Conservation (phyloP, 1,284 basidiomycete species). For the Puccinia polysora region DNA sequence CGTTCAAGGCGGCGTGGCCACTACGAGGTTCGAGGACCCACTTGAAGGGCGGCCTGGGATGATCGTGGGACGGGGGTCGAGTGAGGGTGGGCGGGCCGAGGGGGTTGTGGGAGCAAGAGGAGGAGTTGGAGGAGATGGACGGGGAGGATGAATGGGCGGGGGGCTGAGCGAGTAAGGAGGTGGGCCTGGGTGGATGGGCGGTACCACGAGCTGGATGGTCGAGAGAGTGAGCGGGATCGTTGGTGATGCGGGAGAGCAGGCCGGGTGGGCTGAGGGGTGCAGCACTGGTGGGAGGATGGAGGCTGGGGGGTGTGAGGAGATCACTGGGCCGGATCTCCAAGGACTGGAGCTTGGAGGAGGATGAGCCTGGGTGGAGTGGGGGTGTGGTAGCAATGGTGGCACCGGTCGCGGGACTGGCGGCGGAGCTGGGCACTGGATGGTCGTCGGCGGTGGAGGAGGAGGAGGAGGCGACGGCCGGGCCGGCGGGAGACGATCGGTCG, state of each 20-base stretch:
- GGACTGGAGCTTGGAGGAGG: background rate
- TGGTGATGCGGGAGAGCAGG: background rate
- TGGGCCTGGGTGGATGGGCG: background rate
- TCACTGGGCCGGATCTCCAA: slow-evolving; percentile 38
- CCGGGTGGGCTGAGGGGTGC: background rate
- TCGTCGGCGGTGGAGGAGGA: background rate
- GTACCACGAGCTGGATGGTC: background rate
- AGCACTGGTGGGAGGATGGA: slow-evolving; percentile 23
- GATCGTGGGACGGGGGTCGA: background rate
- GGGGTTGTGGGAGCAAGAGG: background rate
- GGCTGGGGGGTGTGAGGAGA: slow-evolving; percentile 22
- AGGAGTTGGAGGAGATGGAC: background rate
- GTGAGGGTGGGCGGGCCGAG: background rate
- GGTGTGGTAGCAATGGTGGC: too few species aligned
- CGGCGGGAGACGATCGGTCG: background rate
- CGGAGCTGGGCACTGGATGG: background rate
- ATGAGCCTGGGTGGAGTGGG: slow-evolving; percentile 3
- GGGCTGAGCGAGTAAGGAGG: background rate
- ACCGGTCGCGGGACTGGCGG: background rate
- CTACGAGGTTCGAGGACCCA: slow-evolving; percentile 79
- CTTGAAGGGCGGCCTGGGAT: slow-evolving; percentile 44
- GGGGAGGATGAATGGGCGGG: background rate
- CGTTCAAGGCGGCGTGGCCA: slow-evolving; percentile 92
- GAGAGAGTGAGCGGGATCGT: background rate
- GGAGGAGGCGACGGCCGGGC: background rate